Conservation (phyloP, 352 stramenopile species). For the Globisporangium echinulatum region DNA sequence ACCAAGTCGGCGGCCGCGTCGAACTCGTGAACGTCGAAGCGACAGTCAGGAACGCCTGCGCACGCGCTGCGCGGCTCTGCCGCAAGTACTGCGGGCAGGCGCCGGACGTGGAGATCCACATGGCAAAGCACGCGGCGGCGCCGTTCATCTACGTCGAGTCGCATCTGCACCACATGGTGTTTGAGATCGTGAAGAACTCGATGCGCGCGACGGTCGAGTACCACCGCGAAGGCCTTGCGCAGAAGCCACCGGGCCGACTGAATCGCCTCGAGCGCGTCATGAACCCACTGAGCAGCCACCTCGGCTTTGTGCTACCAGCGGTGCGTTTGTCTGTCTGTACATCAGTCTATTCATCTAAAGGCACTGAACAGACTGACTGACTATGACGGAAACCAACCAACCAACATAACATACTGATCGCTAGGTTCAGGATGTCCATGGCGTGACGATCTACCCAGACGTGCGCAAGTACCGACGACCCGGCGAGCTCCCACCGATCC, state of each 20-base stretch:
- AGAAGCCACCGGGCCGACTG: constrained; percentile 27
- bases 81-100: constrained; percentile 44
- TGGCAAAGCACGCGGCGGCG: constrained; percentile 37
- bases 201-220: constrained; percentile 97
- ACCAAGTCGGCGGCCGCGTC: constrained; percentile 53
- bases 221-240: constrained; percentile 64
- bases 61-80: constrained; percentile 50
- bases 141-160: constrained; percentile 80
- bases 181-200: constrained; percentile 98
- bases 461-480: constrained; percentile 57
- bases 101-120: constrained; percentile 50
- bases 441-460: constrained; percentile 74
- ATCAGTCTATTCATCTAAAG: too few species aligned
- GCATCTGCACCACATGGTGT: constrained; percentile 87
- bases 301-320: constrained; percentile 66
- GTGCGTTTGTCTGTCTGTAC: too few species aligned
- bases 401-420: too few species aligned
- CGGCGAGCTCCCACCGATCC: constrained; percentile 85
- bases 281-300: constrained; percentile 49
- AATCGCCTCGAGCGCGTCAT: constrained; percentile 64
- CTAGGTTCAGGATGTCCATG: constrained; percentile 1
- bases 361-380: too few species aligned
- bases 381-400: too few species aligned
- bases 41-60: constrained; percentile 50
- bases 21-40: constrained; percentile 66